Evolutionary conservation across 2,329 filamentous ascomycete genomes (phyloP).

Genomic region (Penicillium olsonii): DNA sequence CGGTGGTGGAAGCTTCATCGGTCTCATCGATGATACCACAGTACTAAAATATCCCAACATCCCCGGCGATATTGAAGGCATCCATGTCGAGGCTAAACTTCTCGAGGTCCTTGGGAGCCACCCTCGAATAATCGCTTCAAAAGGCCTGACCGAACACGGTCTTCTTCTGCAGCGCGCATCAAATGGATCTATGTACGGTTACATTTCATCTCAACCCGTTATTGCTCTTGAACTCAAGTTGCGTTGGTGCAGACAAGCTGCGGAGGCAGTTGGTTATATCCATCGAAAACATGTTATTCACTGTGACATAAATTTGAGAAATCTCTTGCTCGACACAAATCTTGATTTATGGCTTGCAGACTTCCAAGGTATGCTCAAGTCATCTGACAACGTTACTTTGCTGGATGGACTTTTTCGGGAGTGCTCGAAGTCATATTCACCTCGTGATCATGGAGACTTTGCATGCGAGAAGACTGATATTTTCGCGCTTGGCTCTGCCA

Average conservation of each 20-base stretch:
- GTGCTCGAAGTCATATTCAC: constrained; percentile 15
- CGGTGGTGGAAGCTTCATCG: constrained; percentile 12
- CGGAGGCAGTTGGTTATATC: constrained; percentile 19
- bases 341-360: constrained; percentile 15
- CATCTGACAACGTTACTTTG: constrained; percentile 4
- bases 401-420: constrained; percentile 19
- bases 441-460: constrained; percentile 3
- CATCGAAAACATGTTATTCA: constrained; percentile 12
- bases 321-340: constrained; percentile 13
- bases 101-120: constrained; percentile 12
- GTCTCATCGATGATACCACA: constrained; percentile 10
- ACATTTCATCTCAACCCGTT: background rate
- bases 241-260: constrained; percentile 21
- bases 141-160: constrained; percentile 14
- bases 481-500: constrained; percentile 24
- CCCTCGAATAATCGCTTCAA: constrained; percentile 11
- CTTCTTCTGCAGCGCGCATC: constrained; percentile 12
- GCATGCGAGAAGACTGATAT: constrained; percentile 19
- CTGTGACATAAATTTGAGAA: constrained; percentile 2
- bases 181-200: constrained; percentile 11
- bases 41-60: constrained; percentile 17
- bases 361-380: constrained; percentile 19
- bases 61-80: constrained; percentile 2
- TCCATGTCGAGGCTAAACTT: constrained; percentile 15
- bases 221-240: constrained; percentile 10